Evolutionary conservation across 1,284 basidiomycete species (phyloP), one percentile per base, ranked within the genome.

Genomic region (Ustilago hordei): DNA sequence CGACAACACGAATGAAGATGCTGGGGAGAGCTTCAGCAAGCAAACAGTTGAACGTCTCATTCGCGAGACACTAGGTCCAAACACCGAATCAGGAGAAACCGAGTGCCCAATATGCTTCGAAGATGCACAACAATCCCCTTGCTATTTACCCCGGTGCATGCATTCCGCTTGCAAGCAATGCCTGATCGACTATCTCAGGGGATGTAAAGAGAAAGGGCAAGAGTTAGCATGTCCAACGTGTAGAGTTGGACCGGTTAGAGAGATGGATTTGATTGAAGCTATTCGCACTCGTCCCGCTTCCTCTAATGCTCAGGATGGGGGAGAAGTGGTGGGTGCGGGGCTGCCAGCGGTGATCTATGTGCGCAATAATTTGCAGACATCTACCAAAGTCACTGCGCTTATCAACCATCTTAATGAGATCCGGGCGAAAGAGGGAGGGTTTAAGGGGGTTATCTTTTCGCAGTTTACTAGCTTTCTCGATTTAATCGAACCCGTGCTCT

Each of bases 351-450:
- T 41, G 11, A 68, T 76, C 28, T 76, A 67, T 15, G 74, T 76
- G 19, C 90, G 91, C 70, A 95, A 95, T 81, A 91, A 95, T 84
- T 93, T 96, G 81, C 90, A 91, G 47, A 92, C 93, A 3, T 95
- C 93, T 13, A 96, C 95, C 0, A 98, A 95, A 85, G 88, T 95
- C 1, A 90, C 93, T 60, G 93, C 93, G 5, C 87, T 95, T 15
- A 81, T 92, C 19, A 87, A 89, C 69, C 89, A 92, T 84, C 89
- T 95, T 13, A 89, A 92, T 91, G 82, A 74, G 89, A 86, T 79
- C 41, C 81, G 72, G 57, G 84, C 85, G 90, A 69, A 90, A 36
- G 84, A 91, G 11, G 57, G 67, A 0, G 23, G 48, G 9, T 83
- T 85, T 57, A 86, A 86, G 39, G 86, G 84, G 28, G 86, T 87